Conservation (phyloP, 345 rosid genomes). For the Hibiscus tridactylites region DNA sequence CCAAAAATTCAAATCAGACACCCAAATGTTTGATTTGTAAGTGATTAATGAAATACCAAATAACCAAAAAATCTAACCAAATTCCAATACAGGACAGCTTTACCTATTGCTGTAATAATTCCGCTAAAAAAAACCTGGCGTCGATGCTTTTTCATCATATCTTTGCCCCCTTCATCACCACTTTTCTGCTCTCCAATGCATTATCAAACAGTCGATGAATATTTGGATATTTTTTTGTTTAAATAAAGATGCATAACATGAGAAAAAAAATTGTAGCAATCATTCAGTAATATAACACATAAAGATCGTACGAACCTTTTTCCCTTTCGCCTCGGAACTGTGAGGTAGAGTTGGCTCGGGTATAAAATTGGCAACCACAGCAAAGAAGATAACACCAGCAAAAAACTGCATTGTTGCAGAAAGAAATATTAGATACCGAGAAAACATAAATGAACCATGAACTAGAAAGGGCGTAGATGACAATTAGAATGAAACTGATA, state of each 20-base stretch:
- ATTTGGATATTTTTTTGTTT: neutral
- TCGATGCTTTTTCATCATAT: slow-evolving; percentile 76
- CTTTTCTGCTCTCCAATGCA: slow-evolving; percentile 45
- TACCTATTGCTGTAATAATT: slow-evolving; percentile 88
- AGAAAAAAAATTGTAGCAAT: neutral
- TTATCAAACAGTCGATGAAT: slow-evolving; percentile 16
- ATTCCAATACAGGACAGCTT: slow-evolving; percentile 12
- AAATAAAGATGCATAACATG: neutral
- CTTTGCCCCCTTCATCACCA: slow-evolving; percentile 73
- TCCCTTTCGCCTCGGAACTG: slow-evolving; percentile 49
- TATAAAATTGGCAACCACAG: slow-evolving; percentile 68
- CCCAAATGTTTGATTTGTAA: neutral
- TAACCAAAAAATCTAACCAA: neutral
- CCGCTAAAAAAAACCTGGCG: slow-evolving; percentile 90
- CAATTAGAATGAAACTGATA: slow-evolving; percentile 13
- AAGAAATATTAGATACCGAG: slow-evolving; percentile 21
- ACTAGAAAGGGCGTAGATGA: neutral
- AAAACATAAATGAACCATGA: slow-evolving; percentile 6
- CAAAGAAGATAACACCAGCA: slow-evolving; percentile 88
- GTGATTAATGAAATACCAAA: neutral
- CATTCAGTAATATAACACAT: neutral
- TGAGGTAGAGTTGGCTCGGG: slow-evolving; percentile 76
- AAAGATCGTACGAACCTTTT: slow-evolving; percentile 47
- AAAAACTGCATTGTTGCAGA: slow-evolving; percentile 61
- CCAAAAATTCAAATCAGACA: neutral